Percentiles rank a stretch among this genome's conserved stretches.
Evolutionary conservation across 2,329 filamentous ascomycete genomes (phyloP).

Genomic region (Trichoderma breve): DNA sequence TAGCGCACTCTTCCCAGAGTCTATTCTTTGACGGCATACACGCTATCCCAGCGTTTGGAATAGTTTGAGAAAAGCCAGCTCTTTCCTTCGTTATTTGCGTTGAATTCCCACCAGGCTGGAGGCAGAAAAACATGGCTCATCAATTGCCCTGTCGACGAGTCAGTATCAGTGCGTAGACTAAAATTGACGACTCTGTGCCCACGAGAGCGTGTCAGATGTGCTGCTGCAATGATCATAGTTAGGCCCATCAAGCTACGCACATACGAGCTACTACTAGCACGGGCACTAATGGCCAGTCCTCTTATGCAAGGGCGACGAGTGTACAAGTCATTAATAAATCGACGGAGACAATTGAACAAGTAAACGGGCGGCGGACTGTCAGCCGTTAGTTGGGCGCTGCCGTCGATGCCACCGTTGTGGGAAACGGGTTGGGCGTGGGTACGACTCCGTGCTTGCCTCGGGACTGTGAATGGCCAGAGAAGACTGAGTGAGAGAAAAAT

Average conservation of each 20-base stretch:
- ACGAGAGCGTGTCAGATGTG: neutral
- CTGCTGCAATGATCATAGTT: neutral
- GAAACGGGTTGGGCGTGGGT: conserved; percentile 3
- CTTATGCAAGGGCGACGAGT: conserved; percentile 5
- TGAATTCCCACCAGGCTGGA: neutral
- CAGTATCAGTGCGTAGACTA: neutral
- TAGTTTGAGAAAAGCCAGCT: neutral
- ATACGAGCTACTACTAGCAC: conserved; percentile 4
- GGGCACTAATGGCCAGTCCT: neutral
- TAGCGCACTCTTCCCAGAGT: conserved; percentile 17
- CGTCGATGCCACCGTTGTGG: conserved; percentile 5
- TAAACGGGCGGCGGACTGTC: neutral
- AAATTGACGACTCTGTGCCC: neutral
- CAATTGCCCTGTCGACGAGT: neutral
- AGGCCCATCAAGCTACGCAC: neutral
- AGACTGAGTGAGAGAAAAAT: neutral
- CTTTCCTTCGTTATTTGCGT: neutral
- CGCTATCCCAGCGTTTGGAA: neutral
- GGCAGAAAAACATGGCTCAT: neutral
- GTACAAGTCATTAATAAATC: neutral
- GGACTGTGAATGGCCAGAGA: conserved; percentile 9
- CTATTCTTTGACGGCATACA: conserved; percentile 3
- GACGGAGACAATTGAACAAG: conserved; percentile 9
- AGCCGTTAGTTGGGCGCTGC: conserved; percentile 7
- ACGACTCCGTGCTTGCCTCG: neutral